Conservation (phyloP, 1,284 basidiomycete species). For the Singerocomus inundabilis region DNA sequence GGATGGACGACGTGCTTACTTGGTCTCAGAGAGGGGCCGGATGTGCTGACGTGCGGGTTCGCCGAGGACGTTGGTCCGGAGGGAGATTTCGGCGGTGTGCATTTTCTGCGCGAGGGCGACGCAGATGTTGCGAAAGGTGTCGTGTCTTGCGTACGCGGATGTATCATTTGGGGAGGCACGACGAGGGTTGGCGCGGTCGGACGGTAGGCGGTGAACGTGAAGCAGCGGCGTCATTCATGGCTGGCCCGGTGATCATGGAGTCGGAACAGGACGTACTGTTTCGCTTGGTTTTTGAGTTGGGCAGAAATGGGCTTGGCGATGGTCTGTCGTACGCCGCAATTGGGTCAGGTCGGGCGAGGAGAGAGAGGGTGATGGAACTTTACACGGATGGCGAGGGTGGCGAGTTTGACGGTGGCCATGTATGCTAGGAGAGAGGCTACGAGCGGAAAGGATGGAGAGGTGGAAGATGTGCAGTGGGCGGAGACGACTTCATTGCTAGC, state of each 20-base stretch:
- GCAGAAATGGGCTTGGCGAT: constrained; percentile 83
- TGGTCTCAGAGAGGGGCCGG: constrained; percentile 80
- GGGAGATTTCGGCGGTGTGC: constrained; percentile 74
- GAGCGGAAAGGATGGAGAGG: no score
- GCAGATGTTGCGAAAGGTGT: constrained; percentile 73
- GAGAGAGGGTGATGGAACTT: constrained; percentile 25
- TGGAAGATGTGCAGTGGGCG: background rate
- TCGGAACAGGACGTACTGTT: no score
- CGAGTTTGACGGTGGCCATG: constrained; percentile 71
- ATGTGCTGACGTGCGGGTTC: constrained; percentile 70
- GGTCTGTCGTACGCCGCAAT: no score
- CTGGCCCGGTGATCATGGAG: no score
- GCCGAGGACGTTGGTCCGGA: constrained; percentile 79
- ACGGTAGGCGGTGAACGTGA: background rate
- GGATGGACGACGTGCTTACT: constrained; percentile 41
- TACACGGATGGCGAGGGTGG: constrained; percentile 65
- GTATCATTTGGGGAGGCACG: no score
- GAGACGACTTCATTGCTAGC: no score
- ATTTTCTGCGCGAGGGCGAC: constrained; percentile 78
- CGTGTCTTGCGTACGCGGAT: constrained; percentile 49
- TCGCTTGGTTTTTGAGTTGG: constrained; percentile 74
- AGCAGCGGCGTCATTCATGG: background rate
- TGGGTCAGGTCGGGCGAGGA: background rate
- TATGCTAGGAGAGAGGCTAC: no score
- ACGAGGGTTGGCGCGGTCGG: no score